phyloP scores from a whole-genome alignment of 2,329 filamentous ascomycete genomes.

The Dothistroma pini region DNA sequence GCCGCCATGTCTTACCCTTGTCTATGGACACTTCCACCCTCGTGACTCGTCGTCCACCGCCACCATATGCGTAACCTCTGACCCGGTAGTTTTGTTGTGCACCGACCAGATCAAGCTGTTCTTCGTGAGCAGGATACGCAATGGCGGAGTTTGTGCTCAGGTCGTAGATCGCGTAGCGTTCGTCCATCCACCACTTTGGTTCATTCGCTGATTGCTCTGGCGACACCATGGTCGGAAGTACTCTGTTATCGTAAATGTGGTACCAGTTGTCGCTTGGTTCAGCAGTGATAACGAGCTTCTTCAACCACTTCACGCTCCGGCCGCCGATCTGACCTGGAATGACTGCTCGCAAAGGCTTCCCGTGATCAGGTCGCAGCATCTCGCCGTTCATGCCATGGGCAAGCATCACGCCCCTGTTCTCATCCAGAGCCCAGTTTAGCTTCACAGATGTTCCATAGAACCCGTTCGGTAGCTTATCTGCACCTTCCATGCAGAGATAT shows the following conservation, averaged over 20 bases:
- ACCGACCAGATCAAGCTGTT: conserved; percentile 54
- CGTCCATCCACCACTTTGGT: conserved; percentile 78
- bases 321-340: conserved; percentile 91
- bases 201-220: conserved; percentile 75
- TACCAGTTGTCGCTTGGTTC: conserved; percentile 90
- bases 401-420: conserved; percentile 78
- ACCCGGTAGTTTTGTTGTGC: conserved; percentile 58
- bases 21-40: conserved; percentile 81
- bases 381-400: conserved; percentile 91
- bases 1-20: conserved; percentile 72
- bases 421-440: conserved; percentile 82
- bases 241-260: conserved; percentile 89
- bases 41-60: conserved; percentile 78
- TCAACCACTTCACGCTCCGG: conserved; percentile 90
- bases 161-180: conserved; percentile 90
- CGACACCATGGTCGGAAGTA: conserved; percentile 79
- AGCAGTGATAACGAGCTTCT: conserved; percentile 71
- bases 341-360: conserved; percentile 74
- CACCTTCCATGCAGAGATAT: conserved; percentile 89
- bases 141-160: conserved; percentile 82
- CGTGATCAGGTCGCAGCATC: conserved; percentile 74
- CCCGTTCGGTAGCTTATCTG: conserved; percentile 80
- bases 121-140: conserved; percentile 74
- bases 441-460: conserved; percentile 86
- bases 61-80: conserved; percentile 82